A percentile compares a stretch with the other conserved stretches of the same genome.
Conservation (phyloP, 257 asterid species). For the Haberlea rhodopensis region DNA sequence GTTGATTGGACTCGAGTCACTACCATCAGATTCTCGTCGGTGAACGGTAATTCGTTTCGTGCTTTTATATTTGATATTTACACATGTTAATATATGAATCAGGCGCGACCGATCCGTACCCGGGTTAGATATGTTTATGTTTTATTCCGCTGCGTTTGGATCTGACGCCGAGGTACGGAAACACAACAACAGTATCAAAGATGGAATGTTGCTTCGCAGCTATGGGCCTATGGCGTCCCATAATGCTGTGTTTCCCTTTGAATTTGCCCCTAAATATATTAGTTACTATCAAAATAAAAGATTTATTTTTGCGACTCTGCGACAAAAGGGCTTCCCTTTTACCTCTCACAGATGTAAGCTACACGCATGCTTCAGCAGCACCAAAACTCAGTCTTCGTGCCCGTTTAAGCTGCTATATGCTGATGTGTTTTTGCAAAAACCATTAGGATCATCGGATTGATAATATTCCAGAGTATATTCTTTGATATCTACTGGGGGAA, state of each 20-base stretch:
- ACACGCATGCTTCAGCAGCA: slow-evolving; percentile 83
- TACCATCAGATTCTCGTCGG: too few species aligned
- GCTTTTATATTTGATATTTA: too few species aligned
- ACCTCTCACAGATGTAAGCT: slow-evolving; percentile 74
- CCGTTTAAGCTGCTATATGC: slow-evolving; percentile 91
- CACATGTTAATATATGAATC: too few species aligned
- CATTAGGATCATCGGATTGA: slow-evolving; percentile 1
- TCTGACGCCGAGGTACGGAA: too few species aligned
- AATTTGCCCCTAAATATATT: slow-evolving; percentile 39
- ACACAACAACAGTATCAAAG: too few species aligned
- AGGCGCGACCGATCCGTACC: too few species aligned
- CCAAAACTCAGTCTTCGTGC: slow-evolving; percentile 78
- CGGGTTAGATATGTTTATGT: too few species aligned
- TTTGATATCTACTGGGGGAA: too few species aligned
- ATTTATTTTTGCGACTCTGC: neutral
- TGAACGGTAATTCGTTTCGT: too few species aligned
- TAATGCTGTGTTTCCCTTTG: slow-evolving; percentile 71
- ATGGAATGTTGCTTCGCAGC: slow-evolving; percentile 62
- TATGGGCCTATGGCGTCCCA: slow-evolving; percentile 79
- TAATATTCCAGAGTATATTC: neutral
- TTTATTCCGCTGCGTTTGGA: too few species aligned
- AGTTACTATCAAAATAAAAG: neutral
- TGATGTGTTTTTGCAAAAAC: slow-evolving; percentile 25
- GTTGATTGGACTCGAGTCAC: too few species aligned
- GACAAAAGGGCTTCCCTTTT: slow-evolving; percentile 8